Evolutionary conservation across 805 yeast species (phyloP).

Genomic region (Candida taoyuanica): DNA sequence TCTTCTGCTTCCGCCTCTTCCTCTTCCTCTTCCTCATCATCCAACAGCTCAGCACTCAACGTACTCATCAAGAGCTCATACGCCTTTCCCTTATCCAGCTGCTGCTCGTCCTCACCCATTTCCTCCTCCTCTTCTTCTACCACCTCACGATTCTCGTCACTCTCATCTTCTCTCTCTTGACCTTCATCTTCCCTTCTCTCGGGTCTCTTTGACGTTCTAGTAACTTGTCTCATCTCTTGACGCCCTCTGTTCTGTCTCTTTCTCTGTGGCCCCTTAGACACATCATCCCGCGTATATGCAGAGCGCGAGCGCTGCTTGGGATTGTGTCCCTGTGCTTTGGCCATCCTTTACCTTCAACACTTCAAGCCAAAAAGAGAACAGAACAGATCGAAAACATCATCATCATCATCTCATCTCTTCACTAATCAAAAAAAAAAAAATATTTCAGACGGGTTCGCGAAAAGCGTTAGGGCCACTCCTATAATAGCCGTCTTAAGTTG

Average conservation of each 20-base stretch:
- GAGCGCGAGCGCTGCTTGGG: background rate
- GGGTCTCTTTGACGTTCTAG: slow-evolving; percentile 46
- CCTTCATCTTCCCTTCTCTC: slow-evolving; percentile 20
- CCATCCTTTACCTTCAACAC: background rate
- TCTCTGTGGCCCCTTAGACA: slow-evolving; percentile 6
- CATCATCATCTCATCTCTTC: background rate
- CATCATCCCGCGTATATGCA: background rate
- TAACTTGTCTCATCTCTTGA: slow-evolving; percentile 53
- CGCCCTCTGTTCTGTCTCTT: slow-evolving; percentile 44
- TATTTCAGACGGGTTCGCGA: background rate
- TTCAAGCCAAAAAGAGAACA: background rate
- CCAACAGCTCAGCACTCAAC: slow-evolving; percentile 41
- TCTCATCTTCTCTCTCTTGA: slow-evolving; percentile 18
- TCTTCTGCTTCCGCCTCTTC: slow-evolving; percentile 13
- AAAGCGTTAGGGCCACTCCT: background rate
- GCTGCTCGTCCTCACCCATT: slow-evolving; percentile 26
- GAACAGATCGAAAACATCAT: background rate
- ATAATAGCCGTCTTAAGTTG: background rate
- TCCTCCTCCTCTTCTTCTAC: slow-evolving; percentile 14
- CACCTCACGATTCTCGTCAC: slow-evolving; percentile 25
- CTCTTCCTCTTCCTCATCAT: slow-evolving; percentile 11
- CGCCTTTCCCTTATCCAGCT: slow-evolving; percentile 40
- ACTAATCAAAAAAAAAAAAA: background rate
- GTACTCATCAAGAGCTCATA: slow-evolving; percentile 50
- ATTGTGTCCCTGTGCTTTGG: too few species aligned